phyloP scores from a whole-genome alignment of 2,329 filamentous ascomycete genomes.

The Ophiocordyceps sinensis region DNA sequence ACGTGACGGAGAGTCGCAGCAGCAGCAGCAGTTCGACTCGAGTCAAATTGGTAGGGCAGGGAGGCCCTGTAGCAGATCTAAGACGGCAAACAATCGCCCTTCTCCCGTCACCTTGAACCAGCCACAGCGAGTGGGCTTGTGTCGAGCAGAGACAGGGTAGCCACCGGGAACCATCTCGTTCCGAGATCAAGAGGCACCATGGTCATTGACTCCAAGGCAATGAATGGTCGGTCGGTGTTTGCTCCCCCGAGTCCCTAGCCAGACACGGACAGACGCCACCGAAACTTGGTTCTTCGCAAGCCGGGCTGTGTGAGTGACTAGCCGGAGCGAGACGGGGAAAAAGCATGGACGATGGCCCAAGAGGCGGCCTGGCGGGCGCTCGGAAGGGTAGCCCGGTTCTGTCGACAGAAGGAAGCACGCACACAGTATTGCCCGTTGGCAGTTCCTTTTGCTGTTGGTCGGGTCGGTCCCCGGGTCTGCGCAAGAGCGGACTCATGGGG shows the following conservation, averaged over 20 bases:
- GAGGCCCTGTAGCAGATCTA: constrained; percentile 1
- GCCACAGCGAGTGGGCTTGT: not conserved
- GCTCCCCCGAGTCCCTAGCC: too few relatives aligned
- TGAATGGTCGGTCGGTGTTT: too few relatives aligned
- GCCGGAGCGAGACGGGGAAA: too few relatives aligned
- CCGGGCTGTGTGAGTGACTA: too few relatives aligned
- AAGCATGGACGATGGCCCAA: not conserved
- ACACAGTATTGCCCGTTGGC: not conserved
- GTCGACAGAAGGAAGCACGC: not conserved
- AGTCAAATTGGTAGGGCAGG: not conserved
- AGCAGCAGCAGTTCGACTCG: not conserved
- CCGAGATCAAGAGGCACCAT: not conserved
- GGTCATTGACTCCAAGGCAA: not conserved
- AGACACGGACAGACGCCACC: too few relatives aligned
- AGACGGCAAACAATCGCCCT: constrained; percentile 1
- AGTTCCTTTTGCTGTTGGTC: not conserved
- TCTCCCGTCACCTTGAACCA: not conserved
- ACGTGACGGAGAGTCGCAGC: not conserved
- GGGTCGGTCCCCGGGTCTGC: not conserved
- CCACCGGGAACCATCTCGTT: not conserved
- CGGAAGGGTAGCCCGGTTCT: not conserved
- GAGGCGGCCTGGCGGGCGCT: not conserved
- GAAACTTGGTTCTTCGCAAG: too few relatives aligned
- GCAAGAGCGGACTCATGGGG: not conserved
- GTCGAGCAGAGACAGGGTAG: not conserved